A percentile compares a stretch with the other conserved stretches of the same genome.
These are phyloP conservation scores for Clitopilus hobsonii DNA, from an alignment of 768 basidiomycete species.

Conservation along the genomic window DNA sequence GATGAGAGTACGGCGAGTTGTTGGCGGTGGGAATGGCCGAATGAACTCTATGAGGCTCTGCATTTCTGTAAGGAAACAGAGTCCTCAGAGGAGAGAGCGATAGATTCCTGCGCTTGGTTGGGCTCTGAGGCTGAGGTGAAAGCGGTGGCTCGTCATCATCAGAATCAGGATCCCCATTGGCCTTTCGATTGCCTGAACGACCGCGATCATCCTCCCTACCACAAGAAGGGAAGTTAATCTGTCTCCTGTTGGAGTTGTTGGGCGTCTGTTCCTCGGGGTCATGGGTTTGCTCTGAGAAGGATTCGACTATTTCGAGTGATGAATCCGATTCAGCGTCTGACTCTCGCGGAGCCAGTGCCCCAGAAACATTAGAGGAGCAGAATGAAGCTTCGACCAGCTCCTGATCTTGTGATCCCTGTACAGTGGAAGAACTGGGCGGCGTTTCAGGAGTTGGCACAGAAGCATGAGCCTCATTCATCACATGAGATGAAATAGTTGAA, in stretches of 20 bases:
- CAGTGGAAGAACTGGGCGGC: not conserved
- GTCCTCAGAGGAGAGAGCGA: conserved; percentile 44
- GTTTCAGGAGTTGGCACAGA: conserved; percentile 1
- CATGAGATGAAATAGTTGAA: conserved; percentile 34
- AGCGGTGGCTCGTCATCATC: conserved; percentile 15
- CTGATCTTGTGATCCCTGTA: not conserved
- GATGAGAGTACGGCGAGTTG: conserved; percentile 34
- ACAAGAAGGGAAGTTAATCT: conserved; percentile 27
- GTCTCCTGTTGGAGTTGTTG: conserved; percentile 26
- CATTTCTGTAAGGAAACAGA: conserved; percentile 37
- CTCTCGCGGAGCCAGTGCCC: conserved; percentile 6
- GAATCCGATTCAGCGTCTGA: conserved; percentile 43
- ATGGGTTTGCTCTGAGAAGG: conserved; percentile 36
- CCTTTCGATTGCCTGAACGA: conserved; percentile 2
- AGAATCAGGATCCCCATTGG: conserved; percentile 19
- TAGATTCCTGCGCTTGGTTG: conserved; percentile 33
- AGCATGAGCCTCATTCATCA: conserved; percentile 29
- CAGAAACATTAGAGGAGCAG: conserved; percentile 1
- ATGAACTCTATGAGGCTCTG: conserved; percentile 26
- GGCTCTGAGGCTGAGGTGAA: conserved; percentile 9
- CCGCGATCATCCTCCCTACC: conserved; percentile 20
- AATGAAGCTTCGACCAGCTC: not conserved
- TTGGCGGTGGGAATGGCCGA: conserved; percentile 37
- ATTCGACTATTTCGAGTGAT: conserved; percentile 51
- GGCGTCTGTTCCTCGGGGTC: conserved; percentile 12